Evolutionary conservation across 2,329 filamentous ascomycete species (phyloP).

Genomic region (Venturia asperata): DNA sequence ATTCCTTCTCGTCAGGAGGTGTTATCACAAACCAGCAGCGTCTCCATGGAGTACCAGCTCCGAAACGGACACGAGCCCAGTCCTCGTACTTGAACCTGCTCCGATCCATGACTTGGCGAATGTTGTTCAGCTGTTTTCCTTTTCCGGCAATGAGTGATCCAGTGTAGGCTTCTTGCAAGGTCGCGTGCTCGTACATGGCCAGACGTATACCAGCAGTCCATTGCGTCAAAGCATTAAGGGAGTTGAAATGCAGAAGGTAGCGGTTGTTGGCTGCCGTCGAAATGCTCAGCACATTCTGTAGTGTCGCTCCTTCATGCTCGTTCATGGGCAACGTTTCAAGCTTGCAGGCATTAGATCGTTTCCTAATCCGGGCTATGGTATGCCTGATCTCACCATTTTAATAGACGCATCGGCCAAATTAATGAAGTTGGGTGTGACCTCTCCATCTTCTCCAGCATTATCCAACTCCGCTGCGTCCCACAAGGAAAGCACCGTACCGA

Average conservation of each 20-base stretch:
- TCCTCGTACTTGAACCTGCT: constrained; percentile 72
- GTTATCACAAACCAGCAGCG: constrained; percentile 94
- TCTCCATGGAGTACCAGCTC: constrained; percentile 90
- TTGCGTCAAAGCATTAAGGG: constrained; percentile 82
- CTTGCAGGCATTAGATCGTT: constrained; percentile 26
- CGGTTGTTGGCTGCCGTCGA: constrained; percentile 94
- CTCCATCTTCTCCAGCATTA: constrained; percentile 72
- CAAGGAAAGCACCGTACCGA: constrained; percentile 86
- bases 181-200: constrained; percentile 88
- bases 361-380: neutral
- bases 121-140: constrained; percentile 82
- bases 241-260: constrained; percentile 94
- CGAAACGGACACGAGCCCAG: constrained; percentile 92
- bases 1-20: constrained; percentile 90
- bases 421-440: constrained; percentile 86
- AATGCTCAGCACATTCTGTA: constrained; percentile 92
- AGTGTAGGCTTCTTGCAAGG: constrained; percentile 92
- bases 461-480: constrained; percentile 95
- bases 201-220: constrained; percentile 94
- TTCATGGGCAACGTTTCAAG: constrained; percentile 74
- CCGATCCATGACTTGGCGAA: constrained; percentile 79
- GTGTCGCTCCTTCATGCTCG: constrained; percentile 64
- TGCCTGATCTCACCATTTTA: constrained; percentile 67
- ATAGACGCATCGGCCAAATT: constrained; percentile 96
- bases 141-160: constrained; percentile 93